These are phyloP conservation scores for Rhodotorula sphaerocarpa DNA, from an alignment of 768 basidiomycete species.

Conservation along the genomic window DNA sequence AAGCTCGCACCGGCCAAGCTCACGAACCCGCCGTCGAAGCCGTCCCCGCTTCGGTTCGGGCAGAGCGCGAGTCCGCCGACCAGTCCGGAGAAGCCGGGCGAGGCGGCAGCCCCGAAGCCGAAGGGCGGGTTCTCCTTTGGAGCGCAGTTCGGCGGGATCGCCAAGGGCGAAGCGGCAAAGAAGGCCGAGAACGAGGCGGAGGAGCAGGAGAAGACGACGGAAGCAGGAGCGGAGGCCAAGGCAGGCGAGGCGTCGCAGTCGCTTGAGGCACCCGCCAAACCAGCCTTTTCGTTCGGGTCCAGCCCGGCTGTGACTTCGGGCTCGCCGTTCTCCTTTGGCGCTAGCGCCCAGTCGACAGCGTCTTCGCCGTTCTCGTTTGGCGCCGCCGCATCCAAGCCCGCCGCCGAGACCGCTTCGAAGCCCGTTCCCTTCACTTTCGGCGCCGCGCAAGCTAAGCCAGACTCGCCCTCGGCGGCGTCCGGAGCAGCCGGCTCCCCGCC, in stretches of 20 bases:
- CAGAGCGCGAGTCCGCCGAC: slow-evolving; percentile 29
- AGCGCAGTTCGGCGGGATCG: slow-evolving; percentile 40
- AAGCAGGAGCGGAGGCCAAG: slow-evolving; percentile 12
- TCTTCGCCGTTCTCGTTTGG: slow-evolving; percentile 2
- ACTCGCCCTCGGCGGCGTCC: too few species aligned
- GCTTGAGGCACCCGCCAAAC: slow-evolving; percentile 29
- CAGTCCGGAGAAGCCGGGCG: not conserved
- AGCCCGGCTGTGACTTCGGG: not conserved
- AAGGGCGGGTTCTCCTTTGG: slow-evolving; percentile 27
- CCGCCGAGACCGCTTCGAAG: not conserved
- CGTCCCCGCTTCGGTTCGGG: slow-evolving; percentile 28
- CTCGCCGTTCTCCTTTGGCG: not conserved
- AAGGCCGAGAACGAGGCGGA: slow-evolving; percentile 33
- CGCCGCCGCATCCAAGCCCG: slow-evolving; percentile 11
- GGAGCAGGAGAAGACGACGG: not conserved
- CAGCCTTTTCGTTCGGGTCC: slow-evolving; percentile 5
- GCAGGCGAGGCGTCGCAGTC: slow-evolving; percentile 1
- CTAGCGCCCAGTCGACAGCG: not conserved
- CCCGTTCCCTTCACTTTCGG: not conserved
- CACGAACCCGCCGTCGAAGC: slow-evolving; percentile 28
- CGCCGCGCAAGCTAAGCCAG: not conserved
- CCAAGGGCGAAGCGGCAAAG: slow-evolving; percentile 40
- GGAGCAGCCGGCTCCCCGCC: slow-evolving; percentile 8
- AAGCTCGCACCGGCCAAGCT: slow-evolving; percentile 29
- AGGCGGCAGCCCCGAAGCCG: not conserved